These are phyloP conservation scores for Didymella glomerata DNA, from an alignment of 2,329 filamentous ascomycete species.

Conservation along the genomic window DNA sequence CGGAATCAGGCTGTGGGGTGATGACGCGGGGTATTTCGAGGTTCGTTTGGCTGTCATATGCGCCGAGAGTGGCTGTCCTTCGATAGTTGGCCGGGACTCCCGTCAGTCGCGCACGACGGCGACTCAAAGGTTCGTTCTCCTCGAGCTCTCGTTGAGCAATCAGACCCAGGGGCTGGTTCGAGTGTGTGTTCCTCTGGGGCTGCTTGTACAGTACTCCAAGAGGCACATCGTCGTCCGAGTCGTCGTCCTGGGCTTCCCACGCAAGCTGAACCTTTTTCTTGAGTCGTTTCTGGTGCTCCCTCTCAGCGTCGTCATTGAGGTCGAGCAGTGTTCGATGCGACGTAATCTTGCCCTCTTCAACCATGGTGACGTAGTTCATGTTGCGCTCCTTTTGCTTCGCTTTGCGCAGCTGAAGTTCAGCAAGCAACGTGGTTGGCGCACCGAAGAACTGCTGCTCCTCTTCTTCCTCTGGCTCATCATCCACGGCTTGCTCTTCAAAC, in stretches of 20 bases:
- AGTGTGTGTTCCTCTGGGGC: conserved; percentile 55
- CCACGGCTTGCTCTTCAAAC: conserved; percentile 32
- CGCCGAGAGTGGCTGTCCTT: conserved; percentile 28
- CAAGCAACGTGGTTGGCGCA: conserved; percentile 86
- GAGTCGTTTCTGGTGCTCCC: conserved; percentile 78
- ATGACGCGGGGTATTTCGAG: conserved; percentile 39
- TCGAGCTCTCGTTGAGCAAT: conserved; percentile 86
- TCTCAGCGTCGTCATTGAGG: conserved; percentile 87
- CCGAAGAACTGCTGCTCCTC: conserved; percentile 64
- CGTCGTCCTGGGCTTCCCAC: conserved; percentile 76
- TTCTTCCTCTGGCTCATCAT: conserved; percentile 53
- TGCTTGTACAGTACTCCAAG: conserved; percentile 76
- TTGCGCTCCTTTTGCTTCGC: conserved; percentile 84
- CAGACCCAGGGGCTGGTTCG: conserved; percentile 73
- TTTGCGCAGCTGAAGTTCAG: conserved; percentile 90
- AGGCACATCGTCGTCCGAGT: conserved; percentile 80
- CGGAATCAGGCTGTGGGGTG: conserved; percentile 40
- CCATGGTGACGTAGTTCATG: conserved; percentile 68
- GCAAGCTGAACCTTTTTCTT: conserved; percentile 83
- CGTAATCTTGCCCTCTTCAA: conserved; percentile 73
- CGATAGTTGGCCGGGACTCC: conserved; percentile 52
- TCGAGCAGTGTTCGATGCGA: conserved; percentile 84
- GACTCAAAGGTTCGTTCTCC: conserved; percentile 88
- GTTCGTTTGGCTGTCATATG: conserved; percentile 37
- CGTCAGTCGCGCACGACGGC: conserved; percentile 76